Percentiles rank a stretch among this genome's conserved stretches.
Conservation (phyloP, 192 early-diverging fungal genomes). For the Backusella tuberculispora region DNA sequence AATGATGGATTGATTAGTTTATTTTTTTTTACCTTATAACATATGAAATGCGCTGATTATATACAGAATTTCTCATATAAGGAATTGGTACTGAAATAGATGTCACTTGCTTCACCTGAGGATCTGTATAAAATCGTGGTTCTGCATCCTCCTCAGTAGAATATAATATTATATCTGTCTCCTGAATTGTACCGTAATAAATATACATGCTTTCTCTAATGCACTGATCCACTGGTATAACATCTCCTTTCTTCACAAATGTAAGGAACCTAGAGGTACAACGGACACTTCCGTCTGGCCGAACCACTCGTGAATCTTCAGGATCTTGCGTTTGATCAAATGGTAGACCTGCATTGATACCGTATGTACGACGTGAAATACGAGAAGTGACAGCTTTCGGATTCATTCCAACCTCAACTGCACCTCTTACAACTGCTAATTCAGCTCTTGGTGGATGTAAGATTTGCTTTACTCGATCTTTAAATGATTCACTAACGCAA, state of each 20-base stretch:
- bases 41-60: conserved; percentile 31
- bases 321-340: conserved; percentile 48
- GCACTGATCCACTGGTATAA: conserved; percentile 49
- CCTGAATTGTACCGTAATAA: conserved; percentile 24
- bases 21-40: conserved; percentile 32
- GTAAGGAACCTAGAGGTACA: conserved; percentile 32
- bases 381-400: conserved; percentile 42
- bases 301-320: conserved; percentile 35
- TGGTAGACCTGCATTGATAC: conserved; percentile 47
- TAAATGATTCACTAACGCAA: conserved; percentile 43
- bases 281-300: conserved; percentile 46
- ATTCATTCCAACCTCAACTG: conserved; percentile 47
- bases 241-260: conserved; percentile 30
- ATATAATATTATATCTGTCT: conserved; percentile 29
- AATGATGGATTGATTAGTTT: too few relatives aligned
- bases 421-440: conserved; percentile 52
- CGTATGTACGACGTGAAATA: conserved; percentile 47
- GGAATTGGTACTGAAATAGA: conserved; percentile 39
- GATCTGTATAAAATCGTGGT: conserved; percentile 23
- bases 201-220: conserved; percentile 42
- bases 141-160: conserved; percentile 17
- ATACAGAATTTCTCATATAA: conserved; percentile 13
- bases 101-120: conserved; percentile 23
- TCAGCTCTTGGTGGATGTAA: conserved; percentile 47
- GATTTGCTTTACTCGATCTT: conserved; percentile 40